These are phyloP conservation scores for Aquilaria malaccensis DNA, from an alignment of 345 rosid genomes.

Conservation along the genomic window DNA sequence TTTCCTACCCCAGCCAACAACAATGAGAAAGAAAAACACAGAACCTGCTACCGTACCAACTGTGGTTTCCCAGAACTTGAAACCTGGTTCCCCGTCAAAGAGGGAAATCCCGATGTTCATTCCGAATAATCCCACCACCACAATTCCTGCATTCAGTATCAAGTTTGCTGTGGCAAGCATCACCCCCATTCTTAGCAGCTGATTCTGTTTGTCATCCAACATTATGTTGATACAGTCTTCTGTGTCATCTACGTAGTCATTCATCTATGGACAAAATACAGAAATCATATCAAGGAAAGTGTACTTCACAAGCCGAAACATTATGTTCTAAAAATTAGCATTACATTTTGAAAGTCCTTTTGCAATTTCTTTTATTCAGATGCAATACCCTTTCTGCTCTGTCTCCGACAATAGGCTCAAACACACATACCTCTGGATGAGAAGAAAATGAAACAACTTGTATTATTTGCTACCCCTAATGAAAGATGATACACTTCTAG, in stretches of 20 bases:
- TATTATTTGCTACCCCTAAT: too few species aligned
- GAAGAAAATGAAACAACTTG: too few species aligned
- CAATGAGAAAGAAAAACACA: slow-evolving; percentile 23
- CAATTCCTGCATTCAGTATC: slow-evolving; percentile 40
- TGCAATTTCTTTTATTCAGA: background rate
- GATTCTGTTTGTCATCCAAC: slow-evolving; percentile 50
- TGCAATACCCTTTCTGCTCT: too few species aligned
- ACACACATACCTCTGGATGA: too few species aligned
- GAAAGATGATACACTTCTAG: too few species aligned
- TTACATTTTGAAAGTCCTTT: background rate
- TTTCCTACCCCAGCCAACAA: slow-evolving; percentile 41
- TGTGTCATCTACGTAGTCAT: slow-evolving; percentile 44
- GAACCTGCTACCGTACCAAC: slow-evolving; percentile 26
- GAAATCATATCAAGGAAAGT: background rate
- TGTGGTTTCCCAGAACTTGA: slow-evolving; percentile 33
- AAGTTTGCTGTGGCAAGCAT: slow-evolving; percentile 37
- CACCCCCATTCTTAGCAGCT: slow-evolving; percentile 48
- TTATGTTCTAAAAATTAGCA: background rate
- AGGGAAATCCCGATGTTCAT: slow-evolving; percentile 37
- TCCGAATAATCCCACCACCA: slow-evolving; percentile 40
- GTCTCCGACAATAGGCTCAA: too few species aligned
- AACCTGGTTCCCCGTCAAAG: slow-evolving; percentile 17
- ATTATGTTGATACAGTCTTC: slow-evolving; percentile 55
- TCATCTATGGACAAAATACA: slow-evolving; percentile 26
- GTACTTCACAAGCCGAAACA: background rate